Percentiles rank a stretch among this genome's conserved stretches.
These are phyloP conservation scores for Triangularia setosa DNA, from an alignment of 2,329 filamentous ascomycete genomes.

Conservation along the genomic window DNA sequence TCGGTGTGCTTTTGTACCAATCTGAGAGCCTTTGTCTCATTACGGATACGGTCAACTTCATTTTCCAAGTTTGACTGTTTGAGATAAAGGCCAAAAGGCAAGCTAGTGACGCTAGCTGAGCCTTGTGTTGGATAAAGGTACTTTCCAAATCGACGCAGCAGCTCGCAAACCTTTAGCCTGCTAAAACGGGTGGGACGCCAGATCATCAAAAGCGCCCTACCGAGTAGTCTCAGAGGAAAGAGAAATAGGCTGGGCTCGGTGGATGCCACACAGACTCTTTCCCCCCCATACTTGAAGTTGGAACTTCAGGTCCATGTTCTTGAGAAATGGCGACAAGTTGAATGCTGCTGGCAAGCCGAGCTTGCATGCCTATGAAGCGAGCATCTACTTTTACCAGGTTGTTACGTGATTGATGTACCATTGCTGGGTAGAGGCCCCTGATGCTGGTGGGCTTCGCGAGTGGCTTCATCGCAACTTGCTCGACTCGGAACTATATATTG, in stretches of 20 bases:
- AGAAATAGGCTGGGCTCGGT: not conserved
- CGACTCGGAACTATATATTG: constrained; percentile 22
- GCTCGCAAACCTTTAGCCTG: constrained; percentile 21
- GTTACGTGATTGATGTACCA: constrained; percentile 32
- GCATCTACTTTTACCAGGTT: constrained; percentile 28
- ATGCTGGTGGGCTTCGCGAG: constrained; percentile 20
- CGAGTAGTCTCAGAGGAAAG: not conserved
- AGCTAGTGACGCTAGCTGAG: constrained; percentile 19
- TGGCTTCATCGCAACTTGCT: constrained; percentile 3
- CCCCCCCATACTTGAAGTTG: not conserved
- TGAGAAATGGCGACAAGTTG: constrained; percentile 25
- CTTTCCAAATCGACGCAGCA: constrained; percentile 21
- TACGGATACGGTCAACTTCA: constrained; percentile 19
- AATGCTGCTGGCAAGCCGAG: constrained; percentile 28
- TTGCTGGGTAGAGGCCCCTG: constrained; percentile 25
- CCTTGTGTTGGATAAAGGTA: constrained; percentile 21
- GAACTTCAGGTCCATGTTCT: constrained; percentile 7
- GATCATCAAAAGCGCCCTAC: constrained; percentile 10
- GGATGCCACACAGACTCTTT: not conserved
- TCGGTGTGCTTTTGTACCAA: constrained; percentile 27
- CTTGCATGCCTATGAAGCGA: constrained; percentile 30
- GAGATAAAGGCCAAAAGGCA: constrained; percentile 33
- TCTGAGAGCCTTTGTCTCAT: constrained; percentile 30
- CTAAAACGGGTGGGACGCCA: constrained; percentile 21
- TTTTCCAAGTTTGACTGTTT: constrained; percentile 21